These are phyloP conservation scores for Hyparrhenia diplandra DNA, from an alignment of 176 grass and related monocot genomes.

Conservation along the genomic window DNA sequence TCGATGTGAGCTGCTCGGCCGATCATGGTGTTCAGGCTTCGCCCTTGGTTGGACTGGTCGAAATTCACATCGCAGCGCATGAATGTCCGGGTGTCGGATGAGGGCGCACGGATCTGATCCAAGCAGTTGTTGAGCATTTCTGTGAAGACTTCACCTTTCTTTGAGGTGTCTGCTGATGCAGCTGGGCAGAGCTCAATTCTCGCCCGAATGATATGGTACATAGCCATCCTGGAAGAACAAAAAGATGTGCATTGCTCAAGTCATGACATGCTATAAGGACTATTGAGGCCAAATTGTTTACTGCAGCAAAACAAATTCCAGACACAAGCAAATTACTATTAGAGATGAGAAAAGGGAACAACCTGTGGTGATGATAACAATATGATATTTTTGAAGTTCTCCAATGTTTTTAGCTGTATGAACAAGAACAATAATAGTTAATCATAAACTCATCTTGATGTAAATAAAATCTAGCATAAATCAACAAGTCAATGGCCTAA, in stretches of 20 bases:
- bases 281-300: background rate
- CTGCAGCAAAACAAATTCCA: background rate
- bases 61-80: constrained; percentile 93
- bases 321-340: background rate
- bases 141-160: constrained; percentile 77
- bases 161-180: constrained; percentile 73
- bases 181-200: constrained; percentile 83
- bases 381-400: constrained; percentile 96
- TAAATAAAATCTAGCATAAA: constrained; percentile 17
- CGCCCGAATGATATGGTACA: constrained; percentile 96
- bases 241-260: background rate
- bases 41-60: constrained; percentile 62
- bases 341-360: constrained; percentile 5
- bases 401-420: constrained; percentile 84
- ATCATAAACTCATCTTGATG: background rate
- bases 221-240: constrained; percentile 73
- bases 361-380: constrained; percentile 96
- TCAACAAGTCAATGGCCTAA: background rate
- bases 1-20: constrained; percentile 93
- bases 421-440: constrained; percentile 13
- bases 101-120: constrained; percentile 79
- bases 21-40: constrained; percentile 87
- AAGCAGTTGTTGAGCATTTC: constrained; percentile 95
- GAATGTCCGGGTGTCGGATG: constrained; percentile 64
- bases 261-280: background rate